Conservation (phyloP, 164 flowering plant species). For the Vitis vinifera region DNA sequence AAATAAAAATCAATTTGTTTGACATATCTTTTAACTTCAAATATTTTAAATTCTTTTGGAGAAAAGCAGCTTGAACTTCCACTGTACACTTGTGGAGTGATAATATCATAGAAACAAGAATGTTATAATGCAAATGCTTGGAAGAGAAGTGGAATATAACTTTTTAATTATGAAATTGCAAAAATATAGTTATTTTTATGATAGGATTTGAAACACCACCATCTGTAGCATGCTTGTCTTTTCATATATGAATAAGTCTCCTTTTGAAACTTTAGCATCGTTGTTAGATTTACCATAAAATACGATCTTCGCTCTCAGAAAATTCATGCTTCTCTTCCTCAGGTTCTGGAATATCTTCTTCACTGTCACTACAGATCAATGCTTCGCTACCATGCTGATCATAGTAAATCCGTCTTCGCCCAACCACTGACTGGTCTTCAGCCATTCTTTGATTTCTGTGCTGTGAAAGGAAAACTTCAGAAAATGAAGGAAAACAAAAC, state of each 20-base stretch:
- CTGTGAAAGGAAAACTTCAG: conserved; percentile 35
- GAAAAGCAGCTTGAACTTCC: neutral
- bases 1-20: too few species aligned
- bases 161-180: too few species aligned
- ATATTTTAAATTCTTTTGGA: neutral
- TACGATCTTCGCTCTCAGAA: conserved; percentile 80
- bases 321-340: conserved; percentile 84
- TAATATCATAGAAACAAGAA: neutral
- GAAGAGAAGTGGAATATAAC: too few species aligned
- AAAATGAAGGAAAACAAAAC: conserved; percentile 19
- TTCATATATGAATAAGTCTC: too few species aligned
- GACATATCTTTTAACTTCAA: too few species aligned
- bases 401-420: conserved; percentile 92
- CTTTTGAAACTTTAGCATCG: too few species aligned
- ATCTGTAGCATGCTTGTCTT: neutral
- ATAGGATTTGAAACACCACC: too few species aligned
- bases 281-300: conserved; percentile 58
- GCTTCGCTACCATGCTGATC: conserved; percentile 92
- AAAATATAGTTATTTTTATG: too few species aligned
- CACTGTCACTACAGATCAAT: conserved; percentile 93
- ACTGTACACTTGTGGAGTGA: neutral
- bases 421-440: conserved; percentile 94
- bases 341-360: conserved; percentile 75
- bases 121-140: neutral
- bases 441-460: conserved; percentile 98